These are phyloP conservation scores for Sicyos edulis DNA, from an alignment of 306 rosid species.

Conservation along the genomic window DNA sequence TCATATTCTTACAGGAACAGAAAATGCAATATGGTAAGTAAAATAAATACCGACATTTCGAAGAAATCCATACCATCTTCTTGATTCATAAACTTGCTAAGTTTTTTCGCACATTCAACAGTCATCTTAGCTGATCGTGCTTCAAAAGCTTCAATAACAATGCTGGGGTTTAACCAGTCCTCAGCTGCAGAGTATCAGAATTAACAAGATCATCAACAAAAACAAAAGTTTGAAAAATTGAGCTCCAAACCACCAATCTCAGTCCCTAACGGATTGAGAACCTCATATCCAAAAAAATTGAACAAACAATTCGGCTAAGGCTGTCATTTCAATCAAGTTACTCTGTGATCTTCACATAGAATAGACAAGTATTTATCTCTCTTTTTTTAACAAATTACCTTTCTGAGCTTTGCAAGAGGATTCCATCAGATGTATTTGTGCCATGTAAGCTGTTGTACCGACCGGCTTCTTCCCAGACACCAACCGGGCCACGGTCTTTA, in stretches of 20 bases:
- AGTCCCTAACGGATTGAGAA: no score
- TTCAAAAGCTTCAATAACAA: conserved; percentile 71
- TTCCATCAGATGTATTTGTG: conserved; percentile 58
- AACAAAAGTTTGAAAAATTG: neutral
- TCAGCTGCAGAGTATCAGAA: conserved; percentile 51
- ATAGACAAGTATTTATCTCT: neutral
- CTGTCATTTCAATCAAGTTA: neutral
- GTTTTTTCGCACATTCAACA: conserved; percentile 63
- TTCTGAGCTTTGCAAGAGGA: conserved; percentile 45
- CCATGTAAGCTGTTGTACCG: conserved; percentile 86
- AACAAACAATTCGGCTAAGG: no score
- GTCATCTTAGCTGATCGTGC: conserved; percentile 79
- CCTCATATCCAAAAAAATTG: no score
- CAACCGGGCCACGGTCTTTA: conserved; percentile 79
- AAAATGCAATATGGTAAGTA: neutral
- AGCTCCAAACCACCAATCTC: neutral
- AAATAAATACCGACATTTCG: neutral
- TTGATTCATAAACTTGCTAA: conserved; percentile 55
- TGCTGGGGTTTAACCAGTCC: conserved; percentile 81
- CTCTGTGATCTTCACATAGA: neutral
- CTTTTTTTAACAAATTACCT: conserved; percentile 33
- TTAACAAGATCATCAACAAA: neutral
- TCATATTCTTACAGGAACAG: neutral
- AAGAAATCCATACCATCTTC: conserved; percentile 54
- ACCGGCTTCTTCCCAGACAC: conserved; percentile 70